phyloP scores from a whole-genome alignment of 805 yeast genomes.

The Cyberlindnera meyerae region DNA sequence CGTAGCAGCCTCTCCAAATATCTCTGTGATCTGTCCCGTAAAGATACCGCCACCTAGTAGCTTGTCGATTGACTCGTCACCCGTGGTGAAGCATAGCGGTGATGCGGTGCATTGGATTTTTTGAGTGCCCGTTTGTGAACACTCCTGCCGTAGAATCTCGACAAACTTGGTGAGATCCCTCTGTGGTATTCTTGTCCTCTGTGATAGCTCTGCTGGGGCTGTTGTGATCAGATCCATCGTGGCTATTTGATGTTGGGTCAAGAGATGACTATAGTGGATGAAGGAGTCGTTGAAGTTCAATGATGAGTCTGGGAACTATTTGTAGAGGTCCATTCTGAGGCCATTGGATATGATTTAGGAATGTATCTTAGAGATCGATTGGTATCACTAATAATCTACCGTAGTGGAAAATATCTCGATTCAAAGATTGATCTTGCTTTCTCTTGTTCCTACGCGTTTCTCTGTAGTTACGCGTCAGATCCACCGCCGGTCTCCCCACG shows the following conservation, averaged over 20 bases:
- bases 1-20: slow-evolving; percentile 78
- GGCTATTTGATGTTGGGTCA: slow-evolving; percentile 29
- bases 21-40: slow-evolving; percentile 57
- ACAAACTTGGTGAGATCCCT: slow-evolving; percentile 8
- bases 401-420: no score
- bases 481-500: no score
- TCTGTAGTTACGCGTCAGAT: no score
- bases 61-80: slow-evolving; percentile 46
- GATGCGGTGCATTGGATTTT: slow-evolving; percentile 15
- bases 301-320: slow-evolving; percentile 33
- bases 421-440: no score
- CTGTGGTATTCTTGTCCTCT: slow-evolving; percentile 10
- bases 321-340: slow-evolving; percentile 37
- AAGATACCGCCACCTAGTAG: slow-evolving; percentile 53
- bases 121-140: background rate
- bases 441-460: no score
- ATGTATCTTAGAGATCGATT: no score
- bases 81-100: slow-evolving; percentile 42
- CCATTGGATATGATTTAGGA: no score
- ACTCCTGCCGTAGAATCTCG: slow-evolving; percentile 1
- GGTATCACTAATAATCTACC: no score
- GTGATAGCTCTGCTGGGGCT: slow-evolving; percentile 21
- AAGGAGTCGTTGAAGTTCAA: slow-evolving; percentile 32
- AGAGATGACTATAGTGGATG: slow-evolving; percentile 26
- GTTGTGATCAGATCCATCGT: slow-evolving; percentile 38